These are phyloP conservation scores for Phaeodactylum tricornutum DNA, from an alignment of 108 stramenopile species.

Conservation along the genomic window DNA sequence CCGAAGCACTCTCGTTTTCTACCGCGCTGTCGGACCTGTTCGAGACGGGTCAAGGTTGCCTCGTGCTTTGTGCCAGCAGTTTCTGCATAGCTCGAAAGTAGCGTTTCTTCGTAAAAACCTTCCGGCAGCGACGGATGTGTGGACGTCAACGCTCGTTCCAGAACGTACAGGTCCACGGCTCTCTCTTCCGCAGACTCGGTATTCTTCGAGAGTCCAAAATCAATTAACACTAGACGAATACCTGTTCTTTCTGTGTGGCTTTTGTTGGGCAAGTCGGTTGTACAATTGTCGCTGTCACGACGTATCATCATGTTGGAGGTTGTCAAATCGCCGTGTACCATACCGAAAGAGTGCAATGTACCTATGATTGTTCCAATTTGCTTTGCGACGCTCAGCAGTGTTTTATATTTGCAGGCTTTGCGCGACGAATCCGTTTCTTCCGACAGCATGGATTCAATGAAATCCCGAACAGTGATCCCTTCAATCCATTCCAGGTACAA, in stretches of 20 bases:
- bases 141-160: constrained; percentile 89
- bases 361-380: constrained; percentile 72
- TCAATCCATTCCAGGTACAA: constrained; percentile 60
- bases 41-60: constrained; percentile 31
- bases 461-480: constrained; percentile 57
- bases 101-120: constrained; percentile 47
- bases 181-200: constrained; percentile 83
- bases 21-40: constrained; percentile 79
- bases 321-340: constrained; percentile 95
- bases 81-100: constrained; percentile 39
- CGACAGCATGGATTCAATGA: constrained; percentile 14
- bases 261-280: not conserved
- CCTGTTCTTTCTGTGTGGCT: constrained; percentile 9
- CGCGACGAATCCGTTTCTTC: not conserved
- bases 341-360: constrained; percentile 75
- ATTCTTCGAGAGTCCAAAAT: constrained; percentile 87
- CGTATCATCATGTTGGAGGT: constrained; percentile 90
- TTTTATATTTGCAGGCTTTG: not conserved
- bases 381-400: constrained; percentile 21
- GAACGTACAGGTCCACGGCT: constrained; percentile 96
- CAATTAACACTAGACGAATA: constrained; percentile 60
- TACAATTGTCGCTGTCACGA: constrained; percentile 7
- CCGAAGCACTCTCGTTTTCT: constrained; percentile 93
- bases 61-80: not conserved
- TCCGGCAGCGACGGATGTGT: constrained; percentile 75